These are phyloP conservation scores for Tremella yokohamensis DNA, from an alignment of 768 basidiomycete genomes.

Conservation along the genomic window DNA sequence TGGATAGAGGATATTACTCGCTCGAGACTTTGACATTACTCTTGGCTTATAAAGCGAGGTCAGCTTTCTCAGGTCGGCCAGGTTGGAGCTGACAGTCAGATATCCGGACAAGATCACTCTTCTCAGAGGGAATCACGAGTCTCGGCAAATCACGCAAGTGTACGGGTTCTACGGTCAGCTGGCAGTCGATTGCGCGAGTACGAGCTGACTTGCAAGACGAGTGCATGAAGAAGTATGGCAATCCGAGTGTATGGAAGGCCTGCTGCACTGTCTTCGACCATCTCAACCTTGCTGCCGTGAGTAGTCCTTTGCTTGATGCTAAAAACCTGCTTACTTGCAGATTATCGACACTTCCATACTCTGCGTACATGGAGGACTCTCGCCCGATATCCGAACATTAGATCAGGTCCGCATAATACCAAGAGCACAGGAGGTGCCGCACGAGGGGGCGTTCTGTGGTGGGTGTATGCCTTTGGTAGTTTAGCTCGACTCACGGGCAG, in stretches of 20 bases:
- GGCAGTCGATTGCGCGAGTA: neutral
- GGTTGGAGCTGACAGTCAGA: conserved; percentile 88
- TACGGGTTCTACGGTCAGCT: conserved; percentile 93
- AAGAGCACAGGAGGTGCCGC: conserved; percentile 55
- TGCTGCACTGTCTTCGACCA: conserved; percentile 97
- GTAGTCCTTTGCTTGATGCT: conserved; percentile 31
- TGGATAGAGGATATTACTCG: conserved; percentile 97
- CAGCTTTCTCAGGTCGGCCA: conserved; percentile 54
- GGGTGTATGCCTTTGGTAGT: conserved; percentile 17
- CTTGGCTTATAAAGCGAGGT: conserved; percentile 75
- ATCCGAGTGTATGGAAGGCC: conserved; percentile 90
- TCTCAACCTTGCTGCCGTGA: conserved; percentile 85
- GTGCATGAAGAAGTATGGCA: conserved; percentile 97
- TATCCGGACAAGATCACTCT: conserved; percentile 98
- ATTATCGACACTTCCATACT: conserved; percentile 89
- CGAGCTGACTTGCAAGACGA: conserved; percentile 61
- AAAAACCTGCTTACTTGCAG: conserved; percentile 52
- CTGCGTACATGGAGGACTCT: conserved; percentile 93
- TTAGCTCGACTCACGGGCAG: conserved; percentile 52
- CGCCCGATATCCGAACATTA: conserved; percentile 88
- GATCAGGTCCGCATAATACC: conserved; percentile 91
- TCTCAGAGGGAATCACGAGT: conserved; percentile 96
- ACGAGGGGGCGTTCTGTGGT: conserved; percentile 56
- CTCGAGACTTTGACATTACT: conserved; percentile 96
- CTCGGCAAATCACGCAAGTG: conserved; percentile 98